Percentiles rank a stretch among this genome's conserved stretches.
These are phyloP conservation scores for Furcasterigmium sp. DNA, from an alignment of 2,329 filamentous ascomycete species.

Conservation along the genomic window DNA sequence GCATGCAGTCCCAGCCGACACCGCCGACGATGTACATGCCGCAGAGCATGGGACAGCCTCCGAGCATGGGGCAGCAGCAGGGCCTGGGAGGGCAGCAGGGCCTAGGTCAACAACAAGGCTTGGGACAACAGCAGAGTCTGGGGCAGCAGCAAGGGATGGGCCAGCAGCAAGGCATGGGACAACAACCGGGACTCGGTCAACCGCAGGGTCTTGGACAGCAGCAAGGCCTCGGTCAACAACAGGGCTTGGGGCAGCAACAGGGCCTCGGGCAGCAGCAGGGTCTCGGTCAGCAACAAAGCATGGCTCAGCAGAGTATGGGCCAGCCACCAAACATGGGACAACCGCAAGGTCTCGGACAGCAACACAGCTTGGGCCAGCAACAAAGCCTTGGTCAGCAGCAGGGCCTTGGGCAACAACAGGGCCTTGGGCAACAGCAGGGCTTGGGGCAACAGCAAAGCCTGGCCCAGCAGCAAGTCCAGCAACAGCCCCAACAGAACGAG, in stretches of 20 bases:
- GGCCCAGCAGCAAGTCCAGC: slow-evolving; percentile 6
- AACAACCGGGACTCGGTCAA: slow-evolving; percentile 9
- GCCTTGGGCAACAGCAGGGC: slow-evolving; percentile 9
- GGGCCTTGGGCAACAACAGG: background rate
- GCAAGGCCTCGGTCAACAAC: slow-evolving; percentile 7
- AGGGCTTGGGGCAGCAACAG: slow-evolving; percentile 9
- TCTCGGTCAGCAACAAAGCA: slow-evolving; percentile 6
- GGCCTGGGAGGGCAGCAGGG: slow-evolving; percentile 8
- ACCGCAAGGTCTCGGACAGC: slow-evolving; percentile 6
- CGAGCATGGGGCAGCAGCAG: slow-evolving; percentile 10
- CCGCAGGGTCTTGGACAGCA: slow-evolving; percentile 7
- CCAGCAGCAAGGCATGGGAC: slow-evolving; percentile 9
- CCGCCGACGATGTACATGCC: slow-evolving; percentile 31
- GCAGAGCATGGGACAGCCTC: slow-evolving; percentile 10
- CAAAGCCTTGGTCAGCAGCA: slow-evolving; percentile 8
- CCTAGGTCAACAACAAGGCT: slow-evolving; percentile 6
- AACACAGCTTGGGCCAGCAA: slow-evolving; percentile 2
- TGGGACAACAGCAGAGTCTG: slow-evolving; percentile 9
- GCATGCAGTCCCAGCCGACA: slow-evolving; percentile 33
- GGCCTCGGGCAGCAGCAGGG: slow-evolving; percentile 7
- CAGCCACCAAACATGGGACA: slow-evolving; percentile 5
- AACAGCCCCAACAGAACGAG: slow-evolving; percentile 5
- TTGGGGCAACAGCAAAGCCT: slow-evolving; percentile 14
- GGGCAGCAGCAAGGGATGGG: slow-evolving; percentile 8
- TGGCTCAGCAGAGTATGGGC: slow-evolving; percentile 5